Percentiles rank a stretch among this genome's conserved stretches.
Conservation (phyloP, 148 eudicot genomes). For the Camellia japonica region DNA sequence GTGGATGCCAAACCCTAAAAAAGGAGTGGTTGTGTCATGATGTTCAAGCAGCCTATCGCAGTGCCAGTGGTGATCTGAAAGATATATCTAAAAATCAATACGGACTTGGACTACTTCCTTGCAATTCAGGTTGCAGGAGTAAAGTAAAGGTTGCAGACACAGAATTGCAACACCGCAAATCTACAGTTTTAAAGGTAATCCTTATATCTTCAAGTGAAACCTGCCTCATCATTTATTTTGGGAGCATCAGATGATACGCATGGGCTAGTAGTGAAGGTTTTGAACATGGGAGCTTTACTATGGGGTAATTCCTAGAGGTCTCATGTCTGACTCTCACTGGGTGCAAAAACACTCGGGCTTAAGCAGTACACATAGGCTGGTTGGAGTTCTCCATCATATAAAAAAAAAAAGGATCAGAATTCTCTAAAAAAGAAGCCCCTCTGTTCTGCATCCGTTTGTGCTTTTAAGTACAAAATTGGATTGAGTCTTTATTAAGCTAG, state of each 20-base stretch:
- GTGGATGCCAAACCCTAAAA: conserved; percentile 83
- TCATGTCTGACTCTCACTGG: too few species aligned
- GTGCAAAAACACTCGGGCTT: too few species aligned
- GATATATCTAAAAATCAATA: conserved; percentile 65
- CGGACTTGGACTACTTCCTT: conserved; percentile 80
- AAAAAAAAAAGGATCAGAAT: too few species aligned
- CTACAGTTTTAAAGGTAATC: conserved; percentile 61
- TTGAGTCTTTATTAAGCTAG: neutral
- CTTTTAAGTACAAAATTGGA: neutral
- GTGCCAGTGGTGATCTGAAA: conserved; percentile 44
- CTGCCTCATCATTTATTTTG: neutral
- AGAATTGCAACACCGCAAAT: conserved; percentile 69
- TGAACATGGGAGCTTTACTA: too few species aligned
- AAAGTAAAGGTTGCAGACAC: conserved; percentile 30
- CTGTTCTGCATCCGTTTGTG: neutral
- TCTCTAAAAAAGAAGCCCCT: neutral
- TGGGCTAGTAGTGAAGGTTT: too few species aligned
- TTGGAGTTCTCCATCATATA: too few species aligned
- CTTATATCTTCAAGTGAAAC: neutral
- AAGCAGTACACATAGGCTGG: too few species aligned
- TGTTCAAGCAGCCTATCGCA: conserved; percentile 61
- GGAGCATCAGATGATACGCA: neutral
- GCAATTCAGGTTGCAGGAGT: conserved; percentile 61
- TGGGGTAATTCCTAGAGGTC: too few species aligned
- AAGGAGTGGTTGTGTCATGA: conserved; percentile 87